Evolutionary conservation across 768 basidiomycete genomes (phyloP).

Genomic region (Neoboletus brunneissimus): DNA sequence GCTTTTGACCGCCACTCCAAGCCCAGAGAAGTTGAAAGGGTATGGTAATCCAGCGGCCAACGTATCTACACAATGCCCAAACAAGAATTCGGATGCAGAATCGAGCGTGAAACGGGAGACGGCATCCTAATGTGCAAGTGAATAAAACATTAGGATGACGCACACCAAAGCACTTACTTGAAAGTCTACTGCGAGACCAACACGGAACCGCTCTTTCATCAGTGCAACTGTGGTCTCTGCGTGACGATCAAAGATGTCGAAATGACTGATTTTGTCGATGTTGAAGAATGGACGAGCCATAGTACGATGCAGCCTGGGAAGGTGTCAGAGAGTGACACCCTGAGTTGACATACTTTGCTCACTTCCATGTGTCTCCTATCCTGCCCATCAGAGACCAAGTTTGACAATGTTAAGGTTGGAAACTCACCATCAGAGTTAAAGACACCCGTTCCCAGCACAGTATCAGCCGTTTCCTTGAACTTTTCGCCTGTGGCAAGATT

Average conservation of each 20-base stretch:
- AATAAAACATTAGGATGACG: neutral
- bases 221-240: constrained; percentile 45
- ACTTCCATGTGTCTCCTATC: constrained; percentile 72
- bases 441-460: constrained; percentile 49
- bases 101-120: constrained; percentile 50
- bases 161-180: constrained; percentile 38
- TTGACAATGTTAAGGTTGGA: neutral
- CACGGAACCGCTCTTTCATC: constrained; percentile 41
- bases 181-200: constrained; percentile 55
- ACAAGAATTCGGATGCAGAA: constrained; percentile 53
- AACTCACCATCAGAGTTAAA: constrained; percentile 52
- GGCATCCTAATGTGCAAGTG: constrained; percentile 33
- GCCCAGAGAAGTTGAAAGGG: constrained; percentile 29
- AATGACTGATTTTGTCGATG: constrained; percentile 57
- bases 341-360: constrained; percentile 9
- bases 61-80: constrained; percentile 42
- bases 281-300: constrained; percentile 74
- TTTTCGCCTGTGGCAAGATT: constrained; percentile 27
- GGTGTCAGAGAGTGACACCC: neutral
- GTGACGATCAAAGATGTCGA: constrained; percentile 59
- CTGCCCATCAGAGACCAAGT: constrained; percentile 1
- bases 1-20: constrained; percentile 3
- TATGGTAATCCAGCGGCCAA: constrained; percentile 38
- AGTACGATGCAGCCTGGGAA: constrained; percentile 53
- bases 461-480: constrained; percentile 30